A percentile compares a stretch with the other conserved stretches of the same genome.
phyloP scores from a whole-genome alignment of 106 monocot genomes.

The Dendrobium officinale region DNA sequence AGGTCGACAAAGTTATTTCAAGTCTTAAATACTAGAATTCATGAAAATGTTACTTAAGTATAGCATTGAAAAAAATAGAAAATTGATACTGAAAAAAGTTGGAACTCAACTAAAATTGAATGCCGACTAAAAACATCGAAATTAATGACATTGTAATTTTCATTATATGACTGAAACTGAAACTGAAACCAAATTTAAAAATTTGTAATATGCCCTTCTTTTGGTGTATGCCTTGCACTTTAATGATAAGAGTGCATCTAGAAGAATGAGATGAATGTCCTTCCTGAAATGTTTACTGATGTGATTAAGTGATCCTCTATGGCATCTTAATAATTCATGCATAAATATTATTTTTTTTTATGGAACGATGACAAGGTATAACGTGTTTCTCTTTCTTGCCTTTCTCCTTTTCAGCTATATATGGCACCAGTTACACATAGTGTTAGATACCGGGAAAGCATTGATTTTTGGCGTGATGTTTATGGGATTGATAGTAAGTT shows the following conservation, averaged over 20 bases:
- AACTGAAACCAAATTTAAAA: neutral
- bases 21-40: too few species aligned
- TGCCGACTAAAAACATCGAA: neutral
- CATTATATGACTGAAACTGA: neutral
- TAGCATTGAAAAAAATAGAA: too few species aligned
- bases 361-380: neutral
- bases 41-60: too few species aligned
- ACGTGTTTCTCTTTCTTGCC: neutral
- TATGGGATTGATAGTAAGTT: slow-evolving; percentile 98
- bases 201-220: neutral
- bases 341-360: neutral
- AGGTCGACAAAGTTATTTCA: too few species aligned
- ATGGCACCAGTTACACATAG: slow-evolving; percentile 93
- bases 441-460: slow-evolving; percentile 73
- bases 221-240: neutral
- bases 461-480: slow-evolving; percentile 95
- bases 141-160: neutral
- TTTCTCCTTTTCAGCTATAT: slow-evolving; percentile 60
- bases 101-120: too few species aligned
- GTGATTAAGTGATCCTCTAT: neutral
- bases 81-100: too few species aligned
- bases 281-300: neutral
- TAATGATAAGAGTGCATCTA: neutral
- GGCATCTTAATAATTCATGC: neutral
- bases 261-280: neutral